Conservation (phyloP, 257 asterid genomes). For the Scutellaria barbata region DNA sequence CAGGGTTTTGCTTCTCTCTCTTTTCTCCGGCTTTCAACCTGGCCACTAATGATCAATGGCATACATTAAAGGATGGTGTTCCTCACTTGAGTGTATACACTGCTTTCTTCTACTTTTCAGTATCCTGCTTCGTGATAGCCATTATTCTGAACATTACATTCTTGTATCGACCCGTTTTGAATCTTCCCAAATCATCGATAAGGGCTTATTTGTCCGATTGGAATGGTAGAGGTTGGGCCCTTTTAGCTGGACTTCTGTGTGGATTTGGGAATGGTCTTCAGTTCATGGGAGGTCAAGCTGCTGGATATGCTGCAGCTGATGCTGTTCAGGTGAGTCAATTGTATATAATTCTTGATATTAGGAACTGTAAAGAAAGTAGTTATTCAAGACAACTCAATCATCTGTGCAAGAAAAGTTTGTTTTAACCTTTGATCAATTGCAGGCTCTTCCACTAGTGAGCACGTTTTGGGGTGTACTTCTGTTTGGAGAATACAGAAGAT, state of each 20-base stretch:
- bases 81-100: slow-evolving; percentile 84
- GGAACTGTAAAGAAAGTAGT: neutral
- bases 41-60: slow-evolving; percentile 94
- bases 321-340: slow-evolving; percentile 82
- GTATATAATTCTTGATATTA: neutral
- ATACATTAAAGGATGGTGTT: slow-evolving; percentile 61
- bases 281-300: slow-evolving; percentile 99
- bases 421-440: slow-evolving; percentile 26
- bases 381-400: neutral
- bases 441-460: slow-evolving; percentile 97
- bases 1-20: slow-evolving; percentile 85
- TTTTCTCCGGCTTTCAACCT: slow-evolving; percentile 92
- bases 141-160: slow-evolving; percentile 68
- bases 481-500: slow-evolving; percentile 83
- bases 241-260: slow-evolving; percentile 84
- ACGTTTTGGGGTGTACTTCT: slow-evolving; percentile 86
- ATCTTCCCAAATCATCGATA: slow-evolving; percentile 74
- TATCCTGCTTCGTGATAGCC: slow-evolving; percentile 75
- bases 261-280: slow-evolving; percentile 98
- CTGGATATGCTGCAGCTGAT: slow-evolving; percentile 99
- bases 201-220: slow-evolving; percentile 75
- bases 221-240: slow-evolving; percentile 93
- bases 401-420: neutral
- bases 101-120: slow-evolving; percentile 92
- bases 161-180: slow-evolving; percentile 67